Percentiles rank a stretch among this genome's conserved stretches.
phyloP scores from a whole-genome alignment of 148 eudicot species.

The Amaranthus hypochondriacus region DNA sequence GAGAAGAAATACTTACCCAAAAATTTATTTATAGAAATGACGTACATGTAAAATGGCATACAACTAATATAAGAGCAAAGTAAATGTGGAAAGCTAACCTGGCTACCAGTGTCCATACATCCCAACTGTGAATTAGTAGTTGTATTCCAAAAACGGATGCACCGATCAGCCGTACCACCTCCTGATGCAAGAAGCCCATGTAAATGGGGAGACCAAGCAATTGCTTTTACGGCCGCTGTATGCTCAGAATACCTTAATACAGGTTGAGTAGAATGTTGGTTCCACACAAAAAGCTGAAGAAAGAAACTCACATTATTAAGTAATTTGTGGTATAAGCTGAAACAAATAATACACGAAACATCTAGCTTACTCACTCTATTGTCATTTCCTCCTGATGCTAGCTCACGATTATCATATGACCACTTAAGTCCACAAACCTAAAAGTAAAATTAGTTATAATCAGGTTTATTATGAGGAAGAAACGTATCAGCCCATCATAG shows the following conservation, averaged over 20 bases:
- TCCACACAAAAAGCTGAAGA: conserved; percentile 81
- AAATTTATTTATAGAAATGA: background rate
- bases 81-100: conserved; percentile 37
- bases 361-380: conserved; percentile 51
- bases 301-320: background rate
- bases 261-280: conserved; percentile 79
- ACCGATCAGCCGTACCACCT: conserved; percentile 91
- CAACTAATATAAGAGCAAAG: background rate
- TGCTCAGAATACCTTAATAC: conserved; percentile 75
- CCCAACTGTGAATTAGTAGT: conserved; percentile 75
- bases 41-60: background rate
- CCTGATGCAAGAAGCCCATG: conserved; percentile 96
- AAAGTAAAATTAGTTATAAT: conserved; percentile 14
- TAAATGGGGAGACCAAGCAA: conserved; percentile 96
- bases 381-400: conserved; percentile 96
- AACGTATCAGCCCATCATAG: background rate
- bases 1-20: background rate
- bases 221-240: conserved; percentile 92
- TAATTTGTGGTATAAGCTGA: background rate
- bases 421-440: conserved; percentile 95
- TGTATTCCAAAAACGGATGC: conserved; percentile 94
- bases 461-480: background rate
- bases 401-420: conserved; percentile 86
- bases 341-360: conserved; percentile 7
- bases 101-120: conserved; percentile 91